Conservation (phyloP, 2,329 filamentous ascomycete species). For the Aureobasidium sp. region DNA sequence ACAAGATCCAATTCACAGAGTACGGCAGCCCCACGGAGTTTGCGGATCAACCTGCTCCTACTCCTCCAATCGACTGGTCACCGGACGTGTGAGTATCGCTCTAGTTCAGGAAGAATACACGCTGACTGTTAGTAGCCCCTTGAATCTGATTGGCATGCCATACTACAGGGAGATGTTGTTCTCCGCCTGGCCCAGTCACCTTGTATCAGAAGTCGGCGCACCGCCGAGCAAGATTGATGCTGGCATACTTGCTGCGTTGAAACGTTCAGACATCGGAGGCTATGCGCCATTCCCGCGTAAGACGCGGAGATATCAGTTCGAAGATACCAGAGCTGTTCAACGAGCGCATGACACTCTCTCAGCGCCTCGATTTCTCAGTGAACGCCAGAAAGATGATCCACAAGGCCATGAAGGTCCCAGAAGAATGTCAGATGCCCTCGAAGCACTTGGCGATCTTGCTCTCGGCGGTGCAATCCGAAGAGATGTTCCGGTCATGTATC, state of each 20-base stretch:
- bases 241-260: slow-evolving; percentile 58
- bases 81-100: slow-evolving; percentile 55
- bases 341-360: slow-evolving; percentile 56
- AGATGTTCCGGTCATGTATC: slow-evolving; percentile 82
- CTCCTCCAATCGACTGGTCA: slow-evolving; percentile 36
- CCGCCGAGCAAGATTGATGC: slow-evolving; percentile 70
- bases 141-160: slow-evolving; percentile 84
- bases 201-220: slow-evolving; percentile 77
- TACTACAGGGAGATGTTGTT: slow-evolving; percentile 84
- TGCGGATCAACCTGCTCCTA: slow-evolving; percentile 56
- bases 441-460: slow-evolving; percentile 60
- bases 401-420: slow-evolving; percentile 44
- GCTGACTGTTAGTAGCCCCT: slow-evolving; percentile 46
- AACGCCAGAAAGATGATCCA: slow-evolving; percentile 65
- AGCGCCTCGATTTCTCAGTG: slow-evolving; percentile 90
- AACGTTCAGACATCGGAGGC: slow-evolving; percentile 32
- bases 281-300: slow-evolving; percentile 72
- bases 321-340: slow-evolving; percentile 40
- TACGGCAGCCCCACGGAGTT: slow-evolving; percentile 72
- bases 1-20: slow-evolving; percentile 81
- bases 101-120: no score
- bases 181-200: slow-evolving; percentile 82
- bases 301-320: slow-evolving; percentile 71
- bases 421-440: slow-evolving; percentile 51
- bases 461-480: slow-evolving; percentile 66